phyloP scores from a whole-genome alignment of 306 rosid genomes.

The Corylus americana region DNA sequence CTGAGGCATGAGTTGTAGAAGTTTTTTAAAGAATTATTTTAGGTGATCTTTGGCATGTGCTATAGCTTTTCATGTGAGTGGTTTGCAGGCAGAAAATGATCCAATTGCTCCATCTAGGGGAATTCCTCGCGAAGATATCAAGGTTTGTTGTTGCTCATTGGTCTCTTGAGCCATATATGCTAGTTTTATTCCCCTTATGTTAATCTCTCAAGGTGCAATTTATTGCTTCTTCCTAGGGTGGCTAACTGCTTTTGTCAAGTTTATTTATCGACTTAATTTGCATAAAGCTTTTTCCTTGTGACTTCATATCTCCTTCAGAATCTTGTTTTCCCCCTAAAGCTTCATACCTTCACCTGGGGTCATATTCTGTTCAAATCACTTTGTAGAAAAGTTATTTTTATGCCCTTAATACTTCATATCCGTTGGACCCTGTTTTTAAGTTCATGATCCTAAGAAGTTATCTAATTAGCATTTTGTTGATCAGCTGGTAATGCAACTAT shows the following conservation, averaged over 20 bases:
- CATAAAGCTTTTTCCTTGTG: not conserved
- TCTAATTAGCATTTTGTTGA: not conserved
- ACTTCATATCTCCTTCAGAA: not conserved
- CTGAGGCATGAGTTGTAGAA: not conserved
- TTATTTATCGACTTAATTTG: not conserved
- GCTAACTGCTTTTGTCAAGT: not conserved
- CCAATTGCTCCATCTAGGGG: slow-evolving; percentile 90
- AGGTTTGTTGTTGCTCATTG: slow-evolving; percentile 46
- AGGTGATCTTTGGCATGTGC: not conserved
- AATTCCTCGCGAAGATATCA: slow-evolving; percentile 84
- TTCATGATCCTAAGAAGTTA: not conserved
- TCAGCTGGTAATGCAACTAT: not conserved
- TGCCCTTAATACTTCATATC: not conserved
- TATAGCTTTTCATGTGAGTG: slow-evolving; percentile 21
- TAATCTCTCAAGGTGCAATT: not conserved
- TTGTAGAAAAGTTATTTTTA: not conserved
- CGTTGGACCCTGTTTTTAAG: not conserved
- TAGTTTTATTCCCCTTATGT: not conserved
- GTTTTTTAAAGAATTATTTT: not conserved
- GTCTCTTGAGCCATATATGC: not conserved
- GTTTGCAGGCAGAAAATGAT: slow-evolving; percentile 84
- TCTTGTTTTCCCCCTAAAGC: not conserved
- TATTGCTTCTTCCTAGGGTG: not conserved
- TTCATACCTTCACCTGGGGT: not conserved
- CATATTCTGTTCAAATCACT: not conserved